Base-by-base conservation (phyloP, 2,329 filamentous ascomycete genomes). In the Hysterium pulicare region DNA sequence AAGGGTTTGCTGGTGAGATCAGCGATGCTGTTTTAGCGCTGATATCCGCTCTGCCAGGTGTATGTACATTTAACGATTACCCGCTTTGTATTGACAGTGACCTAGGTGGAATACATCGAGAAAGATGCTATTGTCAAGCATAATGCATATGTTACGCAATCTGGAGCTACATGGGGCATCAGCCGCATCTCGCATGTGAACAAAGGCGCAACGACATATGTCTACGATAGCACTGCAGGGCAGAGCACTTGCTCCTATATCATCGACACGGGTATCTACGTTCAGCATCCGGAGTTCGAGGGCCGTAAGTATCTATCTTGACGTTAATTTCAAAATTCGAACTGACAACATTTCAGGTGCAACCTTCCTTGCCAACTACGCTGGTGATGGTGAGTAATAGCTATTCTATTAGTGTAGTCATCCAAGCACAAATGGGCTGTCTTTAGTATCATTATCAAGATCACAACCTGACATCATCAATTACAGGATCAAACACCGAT, bases 211-310 rank as follows among this genome's bases (percentile, higher is more conserved):
- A 57, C 53, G 2, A 53, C 58, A 10, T 71, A 71, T 54, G 53
- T 57, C 31, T 71, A 71, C 50, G 68, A 71, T 44, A 51, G 46
- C 50, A 59, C 51, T 45, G 67, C 67, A 31, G 68, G 69, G 42
- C 47, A 52, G 23, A 50, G 51, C 42, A 66, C 65, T 54, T 82
- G 77, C 17, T 76, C 74, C 21, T 86, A 80, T 59, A 67, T 86
- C 19, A 75, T 86, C 31, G 83, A 86, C 63, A 84, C 82, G 5
- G 83, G 83, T 51, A 78, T 86, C 58, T 67, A 68, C 41, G 66
- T 68, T 28, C 69, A 71, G 5, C 83, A 86, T 63, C 40, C 61
- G 7, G 65, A 69, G 26, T 68, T 69, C 20, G 65, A 65, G 46
- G 62, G 63, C 37, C 65, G 66, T 59, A 57, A 2, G 60, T 57